These are phyloP conservation scores for Tylopilus rubrobrunneus DNA, from an alignment of 768 basidiomycete species.

Conservation along the genomic window DNA sequence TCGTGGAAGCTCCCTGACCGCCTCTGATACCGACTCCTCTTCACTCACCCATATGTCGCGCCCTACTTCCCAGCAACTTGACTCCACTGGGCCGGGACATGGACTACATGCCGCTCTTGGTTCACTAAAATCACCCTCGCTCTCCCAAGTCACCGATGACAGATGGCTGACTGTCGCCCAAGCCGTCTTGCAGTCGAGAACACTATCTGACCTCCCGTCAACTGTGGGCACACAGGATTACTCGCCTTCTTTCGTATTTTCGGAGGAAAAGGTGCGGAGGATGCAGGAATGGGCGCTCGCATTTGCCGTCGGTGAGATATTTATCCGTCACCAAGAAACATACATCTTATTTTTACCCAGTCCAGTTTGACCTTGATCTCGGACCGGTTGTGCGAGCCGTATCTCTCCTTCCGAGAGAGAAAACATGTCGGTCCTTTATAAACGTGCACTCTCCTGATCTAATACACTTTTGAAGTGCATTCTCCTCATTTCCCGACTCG, in stretches of 20 bases:
- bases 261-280: slow-evolving; percentile 41
- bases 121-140: slow-evolving; percentile 33
- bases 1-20: slow-evolving; percentile 20
- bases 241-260: slow-evolving; percentile 42
- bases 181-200: slow-evolving; percentile 41
- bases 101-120: neutral
- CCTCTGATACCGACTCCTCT: slow-evolving; percentile 25
- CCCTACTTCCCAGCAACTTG: slow-evolving; percentile 13
- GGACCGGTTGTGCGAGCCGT: slow-evolving; percentile 72
- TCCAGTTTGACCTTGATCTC: slow-evolving; percentile 85
- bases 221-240: slow-evolving; percentile 36
- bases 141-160: slow-evolving; percentile 27
- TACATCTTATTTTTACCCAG: slow-evolving; percentile 33
- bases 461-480: slow-evolving; percentile 54
- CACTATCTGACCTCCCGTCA: slow-evolving; percentile 40
- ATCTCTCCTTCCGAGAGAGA: slow-evolving; percentile 66
- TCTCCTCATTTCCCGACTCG: slow-evolving; percentile 91
- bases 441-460: neutral
- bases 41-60: slow-evolving; percentile 11
- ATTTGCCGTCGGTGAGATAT: slow-evolving; percentile 54
- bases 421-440: slow-evolving; percentile 58
- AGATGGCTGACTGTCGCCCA: slow-evolving; percentile 15
- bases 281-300: slow-evolving; percentile 67
- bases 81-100: neutral
- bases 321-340: neutral